phyloP scores from a whole-genome alignment of 208 protist species.

The Wallacemonas sp. region DNA sequence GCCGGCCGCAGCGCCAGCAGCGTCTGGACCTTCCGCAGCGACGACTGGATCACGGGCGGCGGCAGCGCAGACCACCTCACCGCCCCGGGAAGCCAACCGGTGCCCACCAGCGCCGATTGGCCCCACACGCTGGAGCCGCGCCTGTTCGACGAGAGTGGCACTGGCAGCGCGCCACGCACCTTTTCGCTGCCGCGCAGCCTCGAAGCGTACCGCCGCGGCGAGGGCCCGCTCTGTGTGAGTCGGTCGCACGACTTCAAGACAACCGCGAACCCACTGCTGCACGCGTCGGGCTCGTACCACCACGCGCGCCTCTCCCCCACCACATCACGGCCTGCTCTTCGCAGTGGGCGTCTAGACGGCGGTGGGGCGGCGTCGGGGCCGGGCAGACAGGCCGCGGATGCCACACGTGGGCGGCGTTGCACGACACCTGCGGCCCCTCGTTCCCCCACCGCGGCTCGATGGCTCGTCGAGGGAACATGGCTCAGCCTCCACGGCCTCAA shows the following conservation, averaged over 20 bases:
- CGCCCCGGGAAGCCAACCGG: not conserved
- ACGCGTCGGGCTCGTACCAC: constrained; percentile 14
- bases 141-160: not conserved
- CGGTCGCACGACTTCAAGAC: constrained; percentile 35
- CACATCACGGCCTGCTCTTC: too few relatives aligned
- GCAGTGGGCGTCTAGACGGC: too few relatives aligned
- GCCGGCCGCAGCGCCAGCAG: not conserved
- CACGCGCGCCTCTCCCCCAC: not conserved
- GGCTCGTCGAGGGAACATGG: too few relatives aligned
- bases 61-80: constrained; percentile 5
- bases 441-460: too few relatives aligned
- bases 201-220: constrained; percentile 10
- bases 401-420: too few relatives aligned
- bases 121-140: not conserved
- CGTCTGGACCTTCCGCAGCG: not conserved
- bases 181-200: constrained; percentile 1
- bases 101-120: not conserved
- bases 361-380: too few relatives aligned
- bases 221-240: constrained; percentile 20
- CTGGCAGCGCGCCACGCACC: not conserved
- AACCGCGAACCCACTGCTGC: constrained; percentile 18
- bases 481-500: constrained; percentile 43
- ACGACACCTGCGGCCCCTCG: too few relatives aligned
- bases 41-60: constrained; percentile 5
- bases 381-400: too few relatives aligned